Conservation (phyloP, 148 eudicot species). For the Rhododendron ovatum region DNA sequence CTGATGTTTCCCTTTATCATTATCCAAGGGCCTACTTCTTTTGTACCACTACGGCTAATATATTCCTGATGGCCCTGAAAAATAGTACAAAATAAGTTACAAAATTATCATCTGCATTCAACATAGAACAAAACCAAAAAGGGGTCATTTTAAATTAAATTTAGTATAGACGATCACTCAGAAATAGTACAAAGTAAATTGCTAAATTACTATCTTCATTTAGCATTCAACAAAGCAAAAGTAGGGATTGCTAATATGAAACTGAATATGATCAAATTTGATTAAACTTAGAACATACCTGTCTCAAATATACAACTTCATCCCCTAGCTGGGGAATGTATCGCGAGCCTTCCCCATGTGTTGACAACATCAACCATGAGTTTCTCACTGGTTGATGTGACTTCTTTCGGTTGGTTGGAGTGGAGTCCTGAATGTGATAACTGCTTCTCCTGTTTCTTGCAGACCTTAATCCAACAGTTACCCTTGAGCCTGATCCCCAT, state of each 20-base stretch:
- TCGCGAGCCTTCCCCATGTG: slow-evolving; percentile 71
- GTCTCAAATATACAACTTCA: slow-evolving; percentile 88
- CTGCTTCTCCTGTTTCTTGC: slow-evolving; percentile 66
- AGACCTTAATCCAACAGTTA: slow-evolving; percentile 65
- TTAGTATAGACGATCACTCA: slow-evolving; percentile 38
- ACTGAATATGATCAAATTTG: not conserved
- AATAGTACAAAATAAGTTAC: not conserved
- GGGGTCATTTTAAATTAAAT: not conserved
- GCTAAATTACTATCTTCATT: not conserved
- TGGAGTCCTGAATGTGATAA: slow-evolving; percentile 44
- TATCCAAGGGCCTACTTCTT: slow-evolving; percentile 67
- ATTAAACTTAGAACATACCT: slow-evolving; percentile 39
- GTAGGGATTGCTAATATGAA: not conserved
- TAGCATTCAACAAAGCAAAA: not conserved
- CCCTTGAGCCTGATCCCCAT: slow-evolving; percentile 41
- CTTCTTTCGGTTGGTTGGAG: slow-evolving; percentile 53
- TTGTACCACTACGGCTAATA: slow-evolving; percentile 26
- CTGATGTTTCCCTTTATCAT: slow-evolving; percentile 52
- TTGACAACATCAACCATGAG: slow-evolving; percentile 85
- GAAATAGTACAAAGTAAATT: slow-evolving; percentile 4
- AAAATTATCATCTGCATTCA: not conserved
- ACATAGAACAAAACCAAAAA: not conserved
- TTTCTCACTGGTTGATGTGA: slow-evolving; percentile 51
- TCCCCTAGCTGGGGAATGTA: slow-evolving; percentile 91
- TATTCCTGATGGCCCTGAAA: slow-evolving; percentile 89